Evolutionary conservation across 805 yeast genomes (phyloP), one percentile per base, ranked within the genome.

Genomic region (Saccharomycopsis sp.): DNA sequence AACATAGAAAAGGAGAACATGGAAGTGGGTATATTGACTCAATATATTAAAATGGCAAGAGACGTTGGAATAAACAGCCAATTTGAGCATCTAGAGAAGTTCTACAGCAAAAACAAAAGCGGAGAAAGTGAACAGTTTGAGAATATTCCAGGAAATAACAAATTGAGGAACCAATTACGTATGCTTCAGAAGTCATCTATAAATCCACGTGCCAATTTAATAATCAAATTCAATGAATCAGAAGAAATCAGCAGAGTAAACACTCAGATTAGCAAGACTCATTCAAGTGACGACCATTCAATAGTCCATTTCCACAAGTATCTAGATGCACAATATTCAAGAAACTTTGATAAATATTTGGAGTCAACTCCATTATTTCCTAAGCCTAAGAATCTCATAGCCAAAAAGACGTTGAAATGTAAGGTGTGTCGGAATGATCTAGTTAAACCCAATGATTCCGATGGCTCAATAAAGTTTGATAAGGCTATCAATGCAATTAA

Each of bases 391-490:
- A n/a, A 19, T n/a, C 49, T 44, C 12, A 44, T 44, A 12, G 22
- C 49, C 19, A 44, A 44, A 19, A 44, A 44, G 22, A 44, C 19
- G 5, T 17, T 44, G 5, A 44, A 44, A 12, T 44, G 49, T 17
- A 44, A 44, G 22, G 49, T 44, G 49, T 44, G 49, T 44, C 49
- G 49, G 19, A 44, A 44, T 44, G 49, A 44, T 17, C 12, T 44
- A 17, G 49, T 44, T 3, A 44, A 44, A 44, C 19, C 49, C 49
- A 44, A 44, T 17, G 49, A 44, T 12, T 29, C 38, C 12, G 38
- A 29, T 29, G 12, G 9, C 38, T 29, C 38, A 12, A 29, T 29
- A 5, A 29, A 29, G 12, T 29, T 29, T 12, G 49, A 44, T 17
- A 44, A 44, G 12, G 19, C 49, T 7, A 44, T 19, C 19, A 44